Conservation (phyloP, 23 red algal genomes). For the Gracilaria caudata region DNA sequence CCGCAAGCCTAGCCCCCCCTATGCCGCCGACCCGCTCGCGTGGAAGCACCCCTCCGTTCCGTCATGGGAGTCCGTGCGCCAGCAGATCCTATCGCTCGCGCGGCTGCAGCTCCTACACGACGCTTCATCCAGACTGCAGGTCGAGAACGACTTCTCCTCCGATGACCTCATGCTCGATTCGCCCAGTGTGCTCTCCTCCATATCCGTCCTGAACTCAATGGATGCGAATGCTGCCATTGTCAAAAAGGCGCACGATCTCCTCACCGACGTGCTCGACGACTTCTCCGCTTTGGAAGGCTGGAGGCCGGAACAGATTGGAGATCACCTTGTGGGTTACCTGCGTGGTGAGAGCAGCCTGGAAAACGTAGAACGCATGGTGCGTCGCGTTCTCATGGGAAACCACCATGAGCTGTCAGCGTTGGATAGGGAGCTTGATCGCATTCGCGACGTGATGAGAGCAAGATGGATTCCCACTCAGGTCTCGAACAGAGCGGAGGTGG, state of each 20-base stretch:
- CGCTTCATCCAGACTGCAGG: not conserved
- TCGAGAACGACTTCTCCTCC: slow-evolving; percentile 10
- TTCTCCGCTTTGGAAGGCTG: slow-evolving; percentile 13
- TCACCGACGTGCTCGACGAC: slow-evolving; percentile 13
- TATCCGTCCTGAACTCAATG: slow-evolving; percentile 17
- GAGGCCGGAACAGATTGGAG: slow-evolving; percentile 23
- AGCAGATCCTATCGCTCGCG: slow-evolving; percentile 16
- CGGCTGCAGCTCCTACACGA: slow-evolving; percentile 13
- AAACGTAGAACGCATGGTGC: slow-evolving; percentile 13
- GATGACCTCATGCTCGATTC: slow-evolving; percentile 11
- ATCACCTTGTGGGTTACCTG: not conserved
- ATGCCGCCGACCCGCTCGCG: slow-evolving; percentile 4
- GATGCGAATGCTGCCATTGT: not conserved
- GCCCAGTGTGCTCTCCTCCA: slow-evolving; percentile 1
- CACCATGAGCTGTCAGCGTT: slow-evolving; percentile 3
- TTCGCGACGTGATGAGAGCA: not conserved
- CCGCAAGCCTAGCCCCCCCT: not conserved
- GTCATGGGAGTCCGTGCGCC: slow-evolving; percentile 10
- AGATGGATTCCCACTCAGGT: not conserved
- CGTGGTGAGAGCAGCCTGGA: not conserved
- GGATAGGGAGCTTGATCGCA: slow-evolving; percentile 22
- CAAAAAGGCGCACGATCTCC: not conserved
- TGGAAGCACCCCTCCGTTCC: slow-evolving; percentile 5
- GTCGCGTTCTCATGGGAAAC: not conserved
- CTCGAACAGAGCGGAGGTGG: not conserved